Base-by-base conservation (phyloP, 2,329 filamentous ascomycete genomes). In the Ilyonectria destructans region DNA sequence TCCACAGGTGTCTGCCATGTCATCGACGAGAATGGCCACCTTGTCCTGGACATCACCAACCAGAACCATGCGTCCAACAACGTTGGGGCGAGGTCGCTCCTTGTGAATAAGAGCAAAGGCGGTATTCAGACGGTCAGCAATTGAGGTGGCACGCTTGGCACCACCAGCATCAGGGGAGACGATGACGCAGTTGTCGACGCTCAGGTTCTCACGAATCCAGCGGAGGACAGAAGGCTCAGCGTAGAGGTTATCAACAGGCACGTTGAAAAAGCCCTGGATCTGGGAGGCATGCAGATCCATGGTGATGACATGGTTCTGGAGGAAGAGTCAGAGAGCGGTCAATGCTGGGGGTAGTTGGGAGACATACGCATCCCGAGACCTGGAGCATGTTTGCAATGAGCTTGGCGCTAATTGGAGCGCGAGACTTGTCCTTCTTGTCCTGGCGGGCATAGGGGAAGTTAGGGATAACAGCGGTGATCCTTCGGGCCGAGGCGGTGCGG, bases 321-420 rank as follows among this genome's bases (percentile, higher is more conserved):
- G 19, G 10, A 37, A 64, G 65, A 69, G 51, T 52, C n/a, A 67
- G 68, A 48, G 4, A 60, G 10, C 9, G 19, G 15, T 6, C 29
- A 31, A 60, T 52, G n/a, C 23, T 17, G 59, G 12, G 48, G 43
- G 13, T 15, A 52, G 13, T 29, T 31, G 12, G 43, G 37, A 29
- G 19, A 77, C 81, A 52, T 79, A 82, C 81, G 82, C 94, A 97
- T 64, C 96, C 96, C 49, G 95, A 95, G 2, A 95, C 97, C 81
- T 97, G 94, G 63, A 98, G 88, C 95, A 98, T 98, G 83, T 98
- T 98, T 65, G 96, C 96, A 84, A 98, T 97, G 62, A 98, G 87
- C 82, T 96, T 97, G 23, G 96, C 96, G 48, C 93, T 97, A 81
- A 98, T 99, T 46, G 96, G 96, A n/a, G 96, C 96, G 72, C 96